Evolutionary conservation across 352 stramenopile species (phyloP).

Genomic region (Globisporangium carolinianum): DNA sequence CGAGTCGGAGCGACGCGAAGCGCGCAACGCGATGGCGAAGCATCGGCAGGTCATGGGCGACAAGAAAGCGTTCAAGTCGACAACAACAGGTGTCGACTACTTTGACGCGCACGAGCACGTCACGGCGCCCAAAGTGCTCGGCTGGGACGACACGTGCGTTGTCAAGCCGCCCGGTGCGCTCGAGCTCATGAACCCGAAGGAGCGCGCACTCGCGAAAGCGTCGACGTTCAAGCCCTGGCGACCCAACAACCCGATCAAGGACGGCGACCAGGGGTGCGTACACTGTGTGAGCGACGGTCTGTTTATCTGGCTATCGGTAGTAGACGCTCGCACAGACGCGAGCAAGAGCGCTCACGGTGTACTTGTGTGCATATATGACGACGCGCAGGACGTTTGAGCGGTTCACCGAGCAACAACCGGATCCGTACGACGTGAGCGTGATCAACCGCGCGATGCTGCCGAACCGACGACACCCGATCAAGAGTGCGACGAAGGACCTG

Average conservation of each 20-base stretch:
- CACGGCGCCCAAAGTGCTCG: slow-evolving; percentile 42
- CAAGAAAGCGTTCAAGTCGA: slow-evolving; percentile 70
- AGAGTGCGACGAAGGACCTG: slow-evolving; percentile 53
- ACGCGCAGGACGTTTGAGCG: slow-evolving; percentile 46
- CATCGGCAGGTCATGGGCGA: slow-evolving; percentile 57
- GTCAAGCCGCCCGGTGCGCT: slow-evolving; percentile 40
- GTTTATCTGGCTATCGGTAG: neutral
- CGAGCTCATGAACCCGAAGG: slow-evolving; percentile 74
- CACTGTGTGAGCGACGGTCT: neutral
- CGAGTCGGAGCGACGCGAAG: slow-evolving; percentile 33
- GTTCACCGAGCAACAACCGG: slow-evolving; percentile 53
- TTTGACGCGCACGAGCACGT: slow-evolving; percentile 76
- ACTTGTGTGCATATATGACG: neutral
- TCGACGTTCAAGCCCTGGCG: slow-evolving; percentile 62
- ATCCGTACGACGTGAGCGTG: slow-evolving; percentile 68
- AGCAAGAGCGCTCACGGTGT: neutral
- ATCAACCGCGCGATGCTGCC: slow-evolving; percentile 73
- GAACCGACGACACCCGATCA: slow-evolving; percentile 58
- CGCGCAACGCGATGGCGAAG: slow-evolving; percentile 24
- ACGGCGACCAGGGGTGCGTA: slow-evolving; percentile 44
- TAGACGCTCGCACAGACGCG: too few species aligned
- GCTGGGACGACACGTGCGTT: slow-evolving; percentile 66
- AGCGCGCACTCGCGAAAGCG: slow-evolving; percentile 42
- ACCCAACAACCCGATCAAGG: slow-evolving; percentile 59
- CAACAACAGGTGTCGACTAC: slow-evolving; percentile 49